Evolutionary conservation across 1,139 yeast species (phyloP), one percentile per base, ranked within the genome.

Genomic region (Geotrichum histeridarum): DNA sequence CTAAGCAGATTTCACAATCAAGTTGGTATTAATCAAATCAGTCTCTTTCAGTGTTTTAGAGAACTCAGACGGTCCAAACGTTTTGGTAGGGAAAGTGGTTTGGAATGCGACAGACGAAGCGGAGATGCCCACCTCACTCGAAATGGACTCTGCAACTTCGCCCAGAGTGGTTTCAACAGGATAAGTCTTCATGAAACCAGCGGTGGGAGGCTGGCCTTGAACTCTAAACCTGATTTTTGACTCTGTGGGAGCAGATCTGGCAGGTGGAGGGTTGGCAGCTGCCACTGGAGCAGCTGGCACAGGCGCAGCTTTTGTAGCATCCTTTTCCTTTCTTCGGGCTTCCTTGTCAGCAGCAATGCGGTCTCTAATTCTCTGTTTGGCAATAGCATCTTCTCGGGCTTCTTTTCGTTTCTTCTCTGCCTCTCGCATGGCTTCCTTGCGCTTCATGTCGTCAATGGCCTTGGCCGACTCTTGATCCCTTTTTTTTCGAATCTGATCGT

Each of bases 271-370:
- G 1, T 58, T 39, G 4, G 64, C 37, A 9, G 62, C 32, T 8
- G 60, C 41, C 8, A 59, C 56, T 0, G 64, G 44, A 15, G 55
- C 43, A 4, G 60, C 53, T 2, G 59, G 46, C 8, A 54, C 31
- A 41, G 51, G 8, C 9, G 53, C 43, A 4, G 50, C 55, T 58
- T 44, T 37, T n/a, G 43, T 32, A 39, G 46, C 52, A 1, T 30
- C 32, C 15, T 50, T 47, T 2, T 33, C 46, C 9, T 37, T 56
- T 35, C 59, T 59, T 44, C 75, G 59, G 12, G 69, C 72, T 14
- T 64, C 60, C 57, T 63, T 67, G 51, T 72, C 75, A 22, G 71
- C 73, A 53, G 70, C 74, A 53, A 72, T 70, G 51, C 63, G 67
- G 33, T 65, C 71, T 55, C 63, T 63, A 50, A 72, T 65, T 33